phyloP scores from a whole-genome alignment of 2,329 filamentous ascomycete genomes.

The Trichoderma simmonsii region DNA sequence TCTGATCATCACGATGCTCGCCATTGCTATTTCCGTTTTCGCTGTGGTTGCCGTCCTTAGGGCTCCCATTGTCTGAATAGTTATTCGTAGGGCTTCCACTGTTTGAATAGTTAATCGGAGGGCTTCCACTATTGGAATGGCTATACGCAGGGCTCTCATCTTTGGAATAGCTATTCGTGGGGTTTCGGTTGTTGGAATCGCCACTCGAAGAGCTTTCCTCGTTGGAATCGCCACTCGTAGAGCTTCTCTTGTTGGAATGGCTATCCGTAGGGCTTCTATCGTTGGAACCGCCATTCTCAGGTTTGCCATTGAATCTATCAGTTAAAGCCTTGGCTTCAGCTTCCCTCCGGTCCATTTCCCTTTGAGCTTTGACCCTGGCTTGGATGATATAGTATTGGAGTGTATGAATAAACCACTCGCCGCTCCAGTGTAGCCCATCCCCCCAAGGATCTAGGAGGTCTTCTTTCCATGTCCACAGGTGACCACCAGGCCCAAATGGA shows the following conservation, averaged over 20 bases:
- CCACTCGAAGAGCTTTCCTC: not conserved
- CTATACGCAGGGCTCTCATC: not conserved
- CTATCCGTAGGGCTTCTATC: not conserved
- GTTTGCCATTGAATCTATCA: not conserved
- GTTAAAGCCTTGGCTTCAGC: not conserved
- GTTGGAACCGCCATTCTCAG: not conserved
- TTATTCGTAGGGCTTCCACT: too few relatives aligned
- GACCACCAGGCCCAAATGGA: not conserved
- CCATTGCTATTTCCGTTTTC: not conserved
- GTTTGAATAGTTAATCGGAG: not conserved
- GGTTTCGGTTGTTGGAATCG: not conserved
- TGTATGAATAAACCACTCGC: not conserved
- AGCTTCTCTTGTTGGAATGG: not conserved
- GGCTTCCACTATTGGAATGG: not conserved
- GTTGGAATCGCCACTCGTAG: not conserved
- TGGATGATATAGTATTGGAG: not conserved
- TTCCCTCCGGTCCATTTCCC: not conserved
- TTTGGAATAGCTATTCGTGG: not conserved
- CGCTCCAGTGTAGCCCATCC: not conserved
- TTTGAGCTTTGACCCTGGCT: not conserved
- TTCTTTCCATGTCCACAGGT: not conserved
- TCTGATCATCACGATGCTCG: not conserved
- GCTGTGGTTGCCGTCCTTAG: not conserved
- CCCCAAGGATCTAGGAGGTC: not conserved
- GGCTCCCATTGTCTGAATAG: too few relatives aligned